Percentiles rank a stretch among this genome's conserved stretches.
These are phyloP conservation scores for Ganoderma lucidum DNA, from an alignment of 1,284 basidiomycete species.

Conservation along the genomic window DNA sequence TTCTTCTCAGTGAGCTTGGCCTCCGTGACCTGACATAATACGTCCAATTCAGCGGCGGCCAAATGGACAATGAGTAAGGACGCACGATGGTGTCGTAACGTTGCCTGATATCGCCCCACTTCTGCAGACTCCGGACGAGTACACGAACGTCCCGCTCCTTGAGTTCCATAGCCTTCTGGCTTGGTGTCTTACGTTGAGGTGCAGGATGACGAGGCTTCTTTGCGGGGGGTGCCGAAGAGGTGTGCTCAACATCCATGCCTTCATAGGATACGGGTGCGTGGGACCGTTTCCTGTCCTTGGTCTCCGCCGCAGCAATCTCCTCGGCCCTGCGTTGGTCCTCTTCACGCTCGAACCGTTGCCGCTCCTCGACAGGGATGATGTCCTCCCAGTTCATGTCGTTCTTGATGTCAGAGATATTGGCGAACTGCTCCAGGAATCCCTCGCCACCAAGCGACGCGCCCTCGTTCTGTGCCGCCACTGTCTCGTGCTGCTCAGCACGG, in stretches of 20 bases:
- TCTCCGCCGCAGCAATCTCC: constrained; percentile 70
- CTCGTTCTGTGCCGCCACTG: constrained; percentile 81
- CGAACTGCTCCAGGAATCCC: constrained; percentile 95
- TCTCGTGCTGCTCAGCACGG: constrained; percentile 97
- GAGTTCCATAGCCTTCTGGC: constrained; percentile 94
- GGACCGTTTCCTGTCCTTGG: constrained; percentile 81
- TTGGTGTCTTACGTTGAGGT: constrained; percentile 83
- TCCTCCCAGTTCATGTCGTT: constrained; percentile 99
- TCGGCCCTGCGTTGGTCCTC: constrained; percentile 79
- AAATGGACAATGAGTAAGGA: constrained; percentile 32
- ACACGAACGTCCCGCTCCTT: constrained; percentile 98
- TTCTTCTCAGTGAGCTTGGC: constrained; percentile 97
- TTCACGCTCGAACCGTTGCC: constrained; percentile 86
- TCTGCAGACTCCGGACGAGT: constrained; percentile 93
- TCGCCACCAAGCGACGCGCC: constrained; percentile 94
- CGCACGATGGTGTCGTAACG: constrained; percentile 94
- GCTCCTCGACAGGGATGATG: constrained; percentile 95
- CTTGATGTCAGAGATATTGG: constrained; percentile 97
- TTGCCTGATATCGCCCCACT: constrained; percentile 97
- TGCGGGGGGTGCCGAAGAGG: constrained; percentile 60
- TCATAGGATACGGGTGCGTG: constrained; percentile 91
- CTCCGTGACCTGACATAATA: constrained; percentile 74
- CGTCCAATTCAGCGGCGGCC: constrained; percentile 21
- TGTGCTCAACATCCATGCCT: constrained; percentile 89
- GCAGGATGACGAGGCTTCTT: constrained; percentile 79